Percentiles rank a stretch among this genome's conserved stretches.
Conservation (phyloP, 768 basidiomycete species). For the Pleurotus ostreatus region DNA sequence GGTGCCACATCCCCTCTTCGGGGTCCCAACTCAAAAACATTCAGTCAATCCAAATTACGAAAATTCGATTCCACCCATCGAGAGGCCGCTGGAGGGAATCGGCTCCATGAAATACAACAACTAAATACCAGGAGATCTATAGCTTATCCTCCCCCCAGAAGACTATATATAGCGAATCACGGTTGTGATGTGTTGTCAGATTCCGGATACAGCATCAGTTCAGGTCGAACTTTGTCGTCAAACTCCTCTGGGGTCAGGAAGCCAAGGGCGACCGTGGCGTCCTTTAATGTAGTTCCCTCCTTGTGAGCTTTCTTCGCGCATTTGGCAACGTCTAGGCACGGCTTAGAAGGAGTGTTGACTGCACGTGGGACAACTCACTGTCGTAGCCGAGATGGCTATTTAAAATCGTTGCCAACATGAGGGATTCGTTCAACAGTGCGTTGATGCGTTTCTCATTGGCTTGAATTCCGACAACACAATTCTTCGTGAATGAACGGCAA, state of each 20-base stretch:
- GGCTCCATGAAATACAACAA: too few species aligned
- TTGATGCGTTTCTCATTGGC: constrained; percentile 95
- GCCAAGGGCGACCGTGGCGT: constrained; percentile 86
- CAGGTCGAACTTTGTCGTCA: constrained; percentile 88
- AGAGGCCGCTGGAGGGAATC: too few species aligned
- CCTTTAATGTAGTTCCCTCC: constrained; percentile 94
- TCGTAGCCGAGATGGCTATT: constrained; percentile 97
- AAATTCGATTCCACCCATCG: too few species aligned
- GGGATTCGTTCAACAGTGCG: constrained; percentile 85
- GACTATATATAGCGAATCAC: constrained; percentile 5
- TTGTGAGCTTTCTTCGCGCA: constrained; percentile 99
- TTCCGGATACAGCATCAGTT: constrained; percentile 81
- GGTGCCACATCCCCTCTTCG: constrained; percentile 5
- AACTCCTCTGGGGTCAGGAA: constrained; percentile 89
- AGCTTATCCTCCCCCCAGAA: background rate
- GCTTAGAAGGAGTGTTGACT: constrained; percentile 12
- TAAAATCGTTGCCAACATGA: constrained; percentile 97
- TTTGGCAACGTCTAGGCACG: constrained; percentile 82
- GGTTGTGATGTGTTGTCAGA: constrained; percentile 7
- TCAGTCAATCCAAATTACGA: background rate
- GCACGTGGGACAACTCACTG: constrained; percentile 50
- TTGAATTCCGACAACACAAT: constrained; percentile 94
- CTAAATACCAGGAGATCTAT: background rate
- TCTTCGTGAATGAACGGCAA: constrained; percentile 91
- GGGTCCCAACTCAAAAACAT: constrained; percentile 6